phyloP scores from a whole-genome alignment of 2,329 filamentous ascomycete species.

The Claviceps sp. region DNA sequence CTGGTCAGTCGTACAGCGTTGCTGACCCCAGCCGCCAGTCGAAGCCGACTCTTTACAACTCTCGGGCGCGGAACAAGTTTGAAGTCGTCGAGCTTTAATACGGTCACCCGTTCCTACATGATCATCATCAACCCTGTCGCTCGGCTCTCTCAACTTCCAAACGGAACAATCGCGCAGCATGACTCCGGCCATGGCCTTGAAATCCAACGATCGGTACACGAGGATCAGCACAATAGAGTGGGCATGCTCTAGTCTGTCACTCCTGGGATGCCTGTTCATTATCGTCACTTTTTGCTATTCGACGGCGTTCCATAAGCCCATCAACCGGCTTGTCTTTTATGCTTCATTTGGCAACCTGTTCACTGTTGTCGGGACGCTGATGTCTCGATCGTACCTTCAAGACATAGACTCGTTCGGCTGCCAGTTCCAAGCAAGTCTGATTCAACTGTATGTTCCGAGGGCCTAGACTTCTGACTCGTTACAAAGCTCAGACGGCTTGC shows the following conservation, averaged over 20 bases:
- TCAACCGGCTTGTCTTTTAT: slow-evolving; percentile 75
- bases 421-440: slow-evolving; percentile 64
- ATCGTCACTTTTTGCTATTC: slow-evolving; percentile 58
- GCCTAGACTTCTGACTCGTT: too few species aligned
- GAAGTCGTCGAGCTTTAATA: background rate
- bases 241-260: slow-evolving; percentile 54
- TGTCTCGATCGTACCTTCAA: slow-evolving; percentile 48
- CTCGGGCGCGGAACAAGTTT: background rate
- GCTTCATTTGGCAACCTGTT: slow-evolving; percentile 72
- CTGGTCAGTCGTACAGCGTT: background rate
- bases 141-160: background rate
- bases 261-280: slow-evolving; percentile 59
- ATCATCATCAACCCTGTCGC: background rate
- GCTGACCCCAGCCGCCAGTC: background rate
- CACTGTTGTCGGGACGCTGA: slow-evolving; percentile 63
- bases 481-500: background rate
- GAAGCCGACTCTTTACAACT: background rate
- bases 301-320: slow-evolving; percentile 66
- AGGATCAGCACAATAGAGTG: slow-evolving; percentile 53
- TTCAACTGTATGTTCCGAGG: slow-evolving; percentile 55
- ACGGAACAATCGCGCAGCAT: background rate
- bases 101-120: background rate
- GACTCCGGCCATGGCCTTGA: slow-evolving; percentile 1
- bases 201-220: slow-evolving; percentile 26
- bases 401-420: slow-evolving; percentile 39